Percentiles rank a stretch among this genome's conserved stretches.
phyloP scores from a whole-genome alignment of 164 flowering plant species.

The Vitis labrusca region DNA sequence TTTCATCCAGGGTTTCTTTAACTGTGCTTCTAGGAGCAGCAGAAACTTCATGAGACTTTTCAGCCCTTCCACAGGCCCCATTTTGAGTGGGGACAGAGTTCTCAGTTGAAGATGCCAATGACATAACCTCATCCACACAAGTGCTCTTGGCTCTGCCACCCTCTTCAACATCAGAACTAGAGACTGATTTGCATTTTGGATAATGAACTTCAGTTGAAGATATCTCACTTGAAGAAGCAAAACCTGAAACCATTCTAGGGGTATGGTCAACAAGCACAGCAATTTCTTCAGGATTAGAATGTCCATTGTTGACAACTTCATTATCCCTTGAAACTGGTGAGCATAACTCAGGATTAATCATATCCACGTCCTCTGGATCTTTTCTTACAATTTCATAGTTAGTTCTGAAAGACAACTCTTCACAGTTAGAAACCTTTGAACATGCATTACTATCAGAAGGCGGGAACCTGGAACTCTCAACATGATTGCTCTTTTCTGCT shows the following conservation, averaged over 20 bases:
- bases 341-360: slow-evolving; percentile 9
- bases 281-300: slow-evolving; percentile 12
- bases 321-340: slow-evolving; percentile 8
- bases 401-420: neutral
- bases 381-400: slow-evolving; percentile 1
- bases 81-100: neutral
- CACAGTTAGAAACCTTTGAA: slow-evolving; percentile 1
- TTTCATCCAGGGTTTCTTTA: neutral
- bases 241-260: neutral
- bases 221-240: slow-evolving; percentile 2
- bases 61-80: neutral
- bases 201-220: slow-evolving; percentile 5
- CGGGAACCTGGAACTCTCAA: neutral
- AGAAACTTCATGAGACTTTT: slow-evolving; percentile 1
- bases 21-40: neutral
- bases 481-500: slow-evolving; percentile 1
- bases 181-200: slow-evolving; percentile 8
- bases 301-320: slow-evolving; percentile 5
- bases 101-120: neutral
- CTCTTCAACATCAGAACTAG: slow-evolving; percentile 9
- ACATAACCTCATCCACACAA: neutral
- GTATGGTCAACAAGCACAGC: slow-evolving; percentile 12
- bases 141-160: slow-evolving; percentile 4
- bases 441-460: slow-evolving; percentile 13
- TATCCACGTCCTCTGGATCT: slow-evolving; percentile 7